Evolutionary conservation across 805 yeast species (phyloP).

Genomic region (Lipomyces spencermartinsiae): DNA sequence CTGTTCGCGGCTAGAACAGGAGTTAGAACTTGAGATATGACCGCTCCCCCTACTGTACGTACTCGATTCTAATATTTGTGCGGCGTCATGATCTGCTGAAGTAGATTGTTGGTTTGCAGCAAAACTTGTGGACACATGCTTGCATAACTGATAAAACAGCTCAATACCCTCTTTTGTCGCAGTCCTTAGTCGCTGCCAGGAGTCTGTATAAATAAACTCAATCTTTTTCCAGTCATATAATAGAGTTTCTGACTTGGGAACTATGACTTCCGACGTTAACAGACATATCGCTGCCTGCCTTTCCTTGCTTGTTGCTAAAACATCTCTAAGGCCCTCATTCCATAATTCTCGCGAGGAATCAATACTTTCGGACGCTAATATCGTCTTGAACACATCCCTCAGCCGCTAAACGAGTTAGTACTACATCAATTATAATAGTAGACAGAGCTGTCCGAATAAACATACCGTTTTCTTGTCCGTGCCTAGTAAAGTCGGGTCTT

Average conservation of each 20-base stretch:
- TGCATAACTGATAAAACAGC: not conserved
- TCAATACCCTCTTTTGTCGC: constrained; percentile 8
- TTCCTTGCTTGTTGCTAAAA: not conserved
- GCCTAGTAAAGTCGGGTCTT: not conserved
- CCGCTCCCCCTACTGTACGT: not conserved
- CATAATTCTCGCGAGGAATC: not conserved
- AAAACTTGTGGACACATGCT: not conserved
- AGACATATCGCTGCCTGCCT: not conserved
- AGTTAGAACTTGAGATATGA: not conserved
- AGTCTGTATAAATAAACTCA: not conserved
- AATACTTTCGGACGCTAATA: not conserved
- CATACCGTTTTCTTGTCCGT: not conserved
- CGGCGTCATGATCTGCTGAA: not conserved
- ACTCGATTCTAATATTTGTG: not conserved
- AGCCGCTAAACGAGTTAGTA: not conserved
- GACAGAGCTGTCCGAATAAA: not conserved
- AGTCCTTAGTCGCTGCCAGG: not conserved
- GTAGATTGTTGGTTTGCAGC: not conserved
- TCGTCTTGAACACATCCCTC: not conserved
- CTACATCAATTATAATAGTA: not conserved
- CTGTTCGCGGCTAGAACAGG: not conserved
- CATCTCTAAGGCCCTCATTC: not conserved
- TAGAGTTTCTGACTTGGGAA: not conserved
- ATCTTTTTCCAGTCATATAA: constrained; percentile 3
- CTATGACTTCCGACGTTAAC: not conserved